phyloP scores from a whole-genome alignment of 148 eudicot genomes.

The Salicornia ramosissima region DNA sequence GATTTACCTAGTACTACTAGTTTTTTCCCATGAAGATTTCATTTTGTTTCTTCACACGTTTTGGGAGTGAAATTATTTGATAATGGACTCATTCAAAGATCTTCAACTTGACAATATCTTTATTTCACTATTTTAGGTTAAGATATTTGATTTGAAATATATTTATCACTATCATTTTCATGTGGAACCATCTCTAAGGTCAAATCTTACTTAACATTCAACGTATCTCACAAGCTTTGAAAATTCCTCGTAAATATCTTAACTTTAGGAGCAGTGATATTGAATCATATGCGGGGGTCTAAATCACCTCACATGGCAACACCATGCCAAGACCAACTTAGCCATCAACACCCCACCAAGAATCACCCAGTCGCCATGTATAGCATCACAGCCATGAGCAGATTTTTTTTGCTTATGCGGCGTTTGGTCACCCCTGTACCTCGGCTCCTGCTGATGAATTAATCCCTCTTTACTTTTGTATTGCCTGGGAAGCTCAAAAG shows the following conservation, averaged over 20 bases:
- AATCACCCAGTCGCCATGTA: neutral
- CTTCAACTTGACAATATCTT: neutral
- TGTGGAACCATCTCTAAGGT: constrained; percentile 1
- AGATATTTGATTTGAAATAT: neutral
- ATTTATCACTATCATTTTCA: neutral
- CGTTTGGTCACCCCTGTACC: too few relatives aligned
- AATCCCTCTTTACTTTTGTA: too few relatives aligned
- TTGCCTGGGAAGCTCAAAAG: neutral
- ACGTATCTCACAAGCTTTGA: neutral
- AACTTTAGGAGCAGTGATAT: neutral
- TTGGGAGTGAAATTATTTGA: neutral
- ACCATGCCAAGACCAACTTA: too few relatives aligned
- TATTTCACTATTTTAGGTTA: neutral
- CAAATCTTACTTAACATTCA: neutral
- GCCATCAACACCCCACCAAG: neutral
- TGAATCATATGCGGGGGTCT: neutral
- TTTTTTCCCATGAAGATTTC: neutral
- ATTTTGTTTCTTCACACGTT: constrained; percentile 4
- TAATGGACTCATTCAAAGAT: constrained; percentile 3
- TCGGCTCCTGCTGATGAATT: too few relatives aligned
- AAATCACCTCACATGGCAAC: too few relatives aligned
- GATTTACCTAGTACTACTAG: neutral
- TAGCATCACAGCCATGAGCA: neutral
- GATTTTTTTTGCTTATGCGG: too few relatives aligned
- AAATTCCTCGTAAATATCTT: neutral